A percentile compares a stretch with the other conserved stretches of the same genome.
Conservation (phyloP, 139 green algal genomes). For the Monoraphidium neglectum region DNA sequence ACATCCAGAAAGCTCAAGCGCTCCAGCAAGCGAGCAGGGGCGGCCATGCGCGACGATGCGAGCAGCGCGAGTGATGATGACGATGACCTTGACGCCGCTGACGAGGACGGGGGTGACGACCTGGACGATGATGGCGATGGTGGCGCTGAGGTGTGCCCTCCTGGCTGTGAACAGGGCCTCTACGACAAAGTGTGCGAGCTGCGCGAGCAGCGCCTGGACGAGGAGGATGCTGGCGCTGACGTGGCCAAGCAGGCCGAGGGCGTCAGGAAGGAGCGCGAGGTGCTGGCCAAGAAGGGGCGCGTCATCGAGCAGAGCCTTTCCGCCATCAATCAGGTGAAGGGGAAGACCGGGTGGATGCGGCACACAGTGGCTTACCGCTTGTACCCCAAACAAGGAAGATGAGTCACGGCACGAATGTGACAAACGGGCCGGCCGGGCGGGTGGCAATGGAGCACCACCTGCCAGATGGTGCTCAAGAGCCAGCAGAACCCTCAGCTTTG, state of each 20-base stretch:
- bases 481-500: no score
- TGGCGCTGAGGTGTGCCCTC: slow-evolving; percentile 68
- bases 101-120: slow-evolving; percentile 45
- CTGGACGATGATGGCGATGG: slow-evolving; percentile 53
- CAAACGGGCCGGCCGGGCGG: background rate
- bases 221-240: slow-evolving; percentile 72
- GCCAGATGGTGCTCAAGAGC: no score
- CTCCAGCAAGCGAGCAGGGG: slow-evolving; percentile 56
- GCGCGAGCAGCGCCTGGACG: slow-evolving; percentile 73
- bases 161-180: slow-evolving; percentile 52
- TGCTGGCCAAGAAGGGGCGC: slow-evolving; percentile 72
- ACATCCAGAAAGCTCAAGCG: slow-evolving; percentile 75
- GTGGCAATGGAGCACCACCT: background rate
- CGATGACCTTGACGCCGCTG: slow-evolving; percentile 45
- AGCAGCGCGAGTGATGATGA: slow-evolving; percentile 19
- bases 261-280: slow-evolving; percentile 74
- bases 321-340: slow-evolving; percentile 43
- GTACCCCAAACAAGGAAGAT: background rate
- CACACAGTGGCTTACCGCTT: background rate
- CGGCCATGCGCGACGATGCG: background rate
- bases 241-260: slow-evolving; percentile 67
- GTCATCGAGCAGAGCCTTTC: slow-evolving; percentile 65
- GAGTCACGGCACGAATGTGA: background rate
- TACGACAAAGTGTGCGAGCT: slow-evolving; percentile 82
- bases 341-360: background rate